phyloP scores from a whole-genome alignment of 2,329 filamentous ascomycete species.

The Fusarium anthophilum region DNA sequence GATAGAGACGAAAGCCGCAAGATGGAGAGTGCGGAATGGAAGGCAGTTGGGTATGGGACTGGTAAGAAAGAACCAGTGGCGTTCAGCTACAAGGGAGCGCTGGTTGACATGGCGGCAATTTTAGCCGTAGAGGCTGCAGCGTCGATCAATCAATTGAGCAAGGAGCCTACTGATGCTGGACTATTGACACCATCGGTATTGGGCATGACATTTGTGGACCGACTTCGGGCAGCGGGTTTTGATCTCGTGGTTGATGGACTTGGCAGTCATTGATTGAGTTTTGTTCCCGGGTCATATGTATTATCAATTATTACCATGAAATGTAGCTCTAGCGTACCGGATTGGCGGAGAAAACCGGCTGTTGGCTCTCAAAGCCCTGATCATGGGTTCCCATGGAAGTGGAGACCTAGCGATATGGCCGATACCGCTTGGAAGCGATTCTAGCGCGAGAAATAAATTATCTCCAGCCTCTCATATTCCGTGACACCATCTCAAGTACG shows the following conservation, averaged over 20 bases:
- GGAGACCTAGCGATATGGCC: not conserved
- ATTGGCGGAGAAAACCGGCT: not conserved
- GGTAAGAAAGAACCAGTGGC: not conserved
- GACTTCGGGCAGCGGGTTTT: not conserved
- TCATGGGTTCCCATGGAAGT: not conserved
- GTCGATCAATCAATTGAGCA: not conserved
- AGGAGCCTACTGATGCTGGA: not conserved
- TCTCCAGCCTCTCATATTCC: not conserved
- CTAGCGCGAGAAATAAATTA: not conserved
- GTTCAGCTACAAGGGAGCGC: not conserved
- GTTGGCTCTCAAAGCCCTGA: not conserved
- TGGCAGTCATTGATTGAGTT: not conserved
- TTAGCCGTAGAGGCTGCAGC: not conserved
- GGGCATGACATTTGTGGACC: not conserved
- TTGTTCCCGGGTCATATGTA: not conserved
- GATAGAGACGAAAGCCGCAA: not conserved
- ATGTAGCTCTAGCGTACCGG: not conserved
- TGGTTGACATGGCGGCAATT: not conserved
- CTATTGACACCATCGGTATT: not conserved
- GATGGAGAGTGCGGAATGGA: not conserved
- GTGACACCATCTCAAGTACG: not conserved
- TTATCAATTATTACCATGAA: not conserved
- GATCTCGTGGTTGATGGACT: not conserved
- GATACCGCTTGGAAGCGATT: not conserved
- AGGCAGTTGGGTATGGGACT: not conserved